A percentile compares a stretch with the other conserved stretches of the same genome.
Conservation (phyloP, 116 monocot genomes). For the Thalassia testudinum region DNA sequence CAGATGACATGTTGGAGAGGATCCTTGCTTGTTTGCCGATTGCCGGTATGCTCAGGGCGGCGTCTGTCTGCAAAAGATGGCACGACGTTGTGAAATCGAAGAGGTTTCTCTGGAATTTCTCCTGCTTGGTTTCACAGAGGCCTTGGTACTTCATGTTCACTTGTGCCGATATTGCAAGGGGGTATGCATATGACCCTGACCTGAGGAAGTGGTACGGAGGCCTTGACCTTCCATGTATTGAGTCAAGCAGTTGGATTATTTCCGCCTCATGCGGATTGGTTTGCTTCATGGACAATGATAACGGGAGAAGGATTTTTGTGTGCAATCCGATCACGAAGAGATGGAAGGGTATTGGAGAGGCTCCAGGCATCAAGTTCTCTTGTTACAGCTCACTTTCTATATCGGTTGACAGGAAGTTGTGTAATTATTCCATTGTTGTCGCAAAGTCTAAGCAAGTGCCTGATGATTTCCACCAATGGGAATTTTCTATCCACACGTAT, state of each 20-base stretch:
- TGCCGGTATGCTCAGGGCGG: slow-evolving; percentile 45
- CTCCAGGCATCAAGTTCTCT: slow-evolving; percentile 35
- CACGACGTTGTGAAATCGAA: slow-evolving; percentile 39
- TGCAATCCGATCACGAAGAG: slow-evolving; percentile 82
- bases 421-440: slow-evolving; percentile 35
- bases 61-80: slow-evolving; percentile 80
- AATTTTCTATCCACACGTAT: slow-evolving; percentile 62
- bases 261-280: slow-evolving; percentile 75
- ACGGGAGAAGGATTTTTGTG: slow-evolving; percentile 43
- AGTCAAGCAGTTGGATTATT: slow-evolving; percentile 62
- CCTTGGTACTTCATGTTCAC: slow-evolving; percentile 99
- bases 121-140: slow-evolving; percentile 14
- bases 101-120: slow-evolving; percentile 30
- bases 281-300: slow-evolving; percentile 85
- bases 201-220: slow-evolving; percentile 79
- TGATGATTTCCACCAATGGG: slow-evolving; percentile 63
- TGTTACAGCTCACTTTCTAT: slow-evolving; percentile 75
- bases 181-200: slow-evolving; percentile 69
- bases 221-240: slow-evolving; percentile 76
- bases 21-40: slow-evolving; percentile 68
- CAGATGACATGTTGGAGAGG: slow-evolving; percentile 77
- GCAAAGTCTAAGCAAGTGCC: slow-evolving; percentile 65
- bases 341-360: slow-evolving; percentile 36
- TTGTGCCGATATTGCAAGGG: slow-evolving; percentile 31
- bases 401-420: slow-evolving; percentile 25